These are phyloP conservation scores for Phaseolus lunatus DNA, from an alignment of 306 rosid genomes.

Conservation along the genomic window DNA sequence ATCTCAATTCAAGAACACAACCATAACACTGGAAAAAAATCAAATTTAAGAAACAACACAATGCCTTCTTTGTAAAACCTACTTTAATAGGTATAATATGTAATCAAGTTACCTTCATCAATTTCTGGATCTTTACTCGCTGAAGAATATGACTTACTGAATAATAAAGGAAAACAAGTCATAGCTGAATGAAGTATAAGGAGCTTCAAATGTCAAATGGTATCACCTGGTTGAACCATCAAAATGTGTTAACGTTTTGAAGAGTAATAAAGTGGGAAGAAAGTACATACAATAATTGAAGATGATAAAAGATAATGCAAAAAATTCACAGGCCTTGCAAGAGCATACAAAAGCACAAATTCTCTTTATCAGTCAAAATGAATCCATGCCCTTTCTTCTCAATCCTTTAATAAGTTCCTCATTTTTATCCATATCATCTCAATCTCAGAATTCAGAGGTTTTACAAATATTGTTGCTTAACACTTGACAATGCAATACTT, in stretches of 20 bases:
- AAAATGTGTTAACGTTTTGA: constrained; percentile 40
- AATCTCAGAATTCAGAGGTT: background rate
- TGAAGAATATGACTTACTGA: constrained; percentile 47
- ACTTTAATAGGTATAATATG: constrained; percentile 12
- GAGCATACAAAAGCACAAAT: constrained; percentile 12
- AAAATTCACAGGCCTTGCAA: background rate
- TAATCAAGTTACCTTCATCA: constrained; percentile 63
- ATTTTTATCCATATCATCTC: background rate
- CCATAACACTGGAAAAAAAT: constrained; percentile 19
- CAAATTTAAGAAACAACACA: background rate
- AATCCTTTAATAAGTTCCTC: background rate
- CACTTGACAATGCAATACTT: too few relatives aligned
- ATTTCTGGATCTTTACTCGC: constrained; percentile 40
- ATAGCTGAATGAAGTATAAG: constrained; percentile 49
- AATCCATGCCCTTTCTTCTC: background rate
- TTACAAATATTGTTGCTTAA: constrained; percentile 3
- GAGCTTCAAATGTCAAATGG: constrained; percentile 32
- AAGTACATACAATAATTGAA: constrained; percentile 32
- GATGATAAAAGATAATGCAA: constrained; percentile 32
- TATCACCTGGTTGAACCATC: constrained; percentile 52
- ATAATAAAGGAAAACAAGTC: constrained; percentile 69
- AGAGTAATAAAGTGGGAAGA: constrained; percentile 26
- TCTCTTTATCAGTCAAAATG: background rate
- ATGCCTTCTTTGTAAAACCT: background rate
- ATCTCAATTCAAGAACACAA: constrained; percentile 33